phyloP scores from a whole-genome alignment of 2,329 filamentous ascomycete genomes.

The Pseudopithomyces maydicus region DNA sequence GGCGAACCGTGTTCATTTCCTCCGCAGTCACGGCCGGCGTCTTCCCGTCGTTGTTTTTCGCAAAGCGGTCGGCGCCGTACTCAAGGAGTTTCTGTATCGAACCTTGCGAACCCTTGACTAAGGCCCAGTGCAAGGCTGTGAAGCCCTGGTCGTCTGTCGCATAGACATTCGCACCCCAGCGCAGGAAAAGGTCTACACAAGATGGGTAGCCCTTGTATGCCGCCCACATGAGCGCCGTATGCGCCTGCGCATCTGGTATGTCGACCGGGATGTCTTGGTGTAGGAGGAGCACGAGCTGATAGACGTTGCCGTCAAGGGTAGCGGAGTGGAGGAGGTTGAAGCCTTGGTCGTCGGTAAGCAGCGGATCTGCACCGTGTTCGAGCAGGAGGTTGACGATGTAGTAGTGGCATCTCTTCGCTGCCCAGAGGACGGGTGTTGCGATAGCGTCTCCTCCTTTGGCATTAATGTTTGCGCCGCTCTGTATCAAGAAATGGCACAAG shows the following conservation, averaged over 20 bases:
- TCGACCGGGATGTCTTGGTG: constrained; percentile 97
- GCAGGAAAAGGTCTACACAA: constrained; percentile 88
- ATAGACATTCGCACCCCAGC: constrained; percentile 95
- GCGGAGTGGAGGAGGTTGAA: constrained; percentile 98
- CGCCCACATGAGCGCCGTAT: constrained; percentile 97
- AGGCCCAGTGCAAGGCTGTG: constrained; percentile 92
- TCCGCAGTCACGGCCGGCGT: constrained; percentile 82
- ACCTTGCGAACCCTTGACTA: constrained; percentile 88
- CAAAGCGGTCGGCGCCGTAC: constrained; percentile 92
- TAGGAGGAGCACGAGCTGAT: constrained; percentile 84
- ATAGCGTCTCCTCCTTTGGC: constrained; percentile 93
- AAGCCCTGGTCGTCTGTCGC: constrained; percentile 90
- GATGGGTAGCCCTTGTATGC: constrained; percentile 95
- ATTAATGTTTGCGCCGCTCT: constrained; percentile 86
- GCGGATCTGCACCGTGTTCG: constrained; percentile 87
- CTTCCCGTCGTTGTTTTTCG: constrained; percentile 87
- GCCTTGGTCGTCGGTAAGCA: constrained; percentile 90
- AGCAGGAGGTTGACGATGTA: constrained; percentile 94
- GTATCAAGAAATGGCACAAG: constrained; percentile 94
- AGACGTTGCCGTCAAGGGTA: constrained; percentile 94
- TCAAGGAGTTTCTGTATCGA: constrained; percentile 95
- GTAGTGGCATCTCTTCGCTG: constrained; percentile 94
- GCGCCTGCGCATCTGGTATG: constrained; percentile 83
- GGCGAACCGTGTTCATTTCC: constrained; percentile 83
- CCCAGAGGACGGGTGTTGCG: constrained; percentile 95